phyloP scores from a whole-genome alignment of 768 basidiomycete species.

The Naematelia encephala region DNA sequence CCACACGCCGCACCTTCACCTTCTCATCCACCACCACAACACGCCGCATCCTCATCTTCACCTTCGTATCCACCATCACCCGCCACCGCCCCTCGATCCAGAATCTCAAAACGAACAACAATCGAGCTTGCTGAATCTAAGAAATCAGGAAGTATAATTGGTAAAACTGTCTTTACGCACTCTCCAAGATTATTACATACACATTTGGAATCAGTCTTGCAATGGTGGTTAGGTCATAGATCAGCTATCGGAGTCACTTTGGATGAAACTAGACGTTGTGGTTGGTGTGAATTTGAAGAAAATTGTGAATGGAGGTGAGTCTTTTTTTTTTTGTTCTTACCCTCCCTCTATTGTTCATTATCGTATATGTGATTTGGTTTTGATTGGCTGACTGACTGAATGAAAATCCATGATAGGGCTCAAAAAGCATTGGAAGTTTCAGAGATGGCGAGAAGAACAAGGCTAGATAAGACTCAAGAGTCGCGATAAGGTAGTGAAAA shows the following conservation, averaged over 20 bases:
- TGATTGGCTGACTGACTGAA: no score
- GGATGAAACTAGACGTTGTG: constrained; percentile 62
- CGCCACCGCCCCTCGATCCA: neutral
- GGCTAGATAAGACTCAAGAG: neutral
- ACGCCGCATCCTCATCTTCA: neutral
- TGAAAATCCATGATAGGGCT: no score
- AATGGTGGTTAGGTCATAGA: constrained; percentile 74
- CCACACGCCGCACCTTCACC: no score
- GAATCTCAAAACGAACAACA: neutral
- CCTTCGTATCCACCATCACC: constrained; percentile 1
- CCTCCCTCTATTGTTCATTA: neutral
- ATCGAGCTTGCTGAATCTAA: constrained; percentile 8
- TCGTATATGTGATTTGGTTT: neutral
- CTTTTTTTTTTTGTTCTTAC: neutral
- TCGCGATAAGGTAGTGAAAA: no score
- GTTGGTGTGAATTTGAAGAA: constrained; percentile 70
- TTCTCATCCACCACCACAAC: no score
- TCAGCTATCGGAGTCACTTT: constrained; percentile 67
- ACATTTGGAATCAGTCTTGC: constrained; percentile 59
- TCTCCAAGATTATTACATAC: constrained; percentile 58
- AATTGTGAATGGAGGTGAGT: constrained; percentile 74
- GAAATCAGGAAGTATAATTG: constrained; percentile 58
- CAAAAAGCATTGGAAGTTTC: neutral
- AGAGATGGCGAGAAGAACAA: neutral
- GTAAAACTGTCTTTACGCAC: constrained; percentile 61